Conservation (phyloP, 169 alveolate species). For the Plasmodium chabaudi region DNA sequence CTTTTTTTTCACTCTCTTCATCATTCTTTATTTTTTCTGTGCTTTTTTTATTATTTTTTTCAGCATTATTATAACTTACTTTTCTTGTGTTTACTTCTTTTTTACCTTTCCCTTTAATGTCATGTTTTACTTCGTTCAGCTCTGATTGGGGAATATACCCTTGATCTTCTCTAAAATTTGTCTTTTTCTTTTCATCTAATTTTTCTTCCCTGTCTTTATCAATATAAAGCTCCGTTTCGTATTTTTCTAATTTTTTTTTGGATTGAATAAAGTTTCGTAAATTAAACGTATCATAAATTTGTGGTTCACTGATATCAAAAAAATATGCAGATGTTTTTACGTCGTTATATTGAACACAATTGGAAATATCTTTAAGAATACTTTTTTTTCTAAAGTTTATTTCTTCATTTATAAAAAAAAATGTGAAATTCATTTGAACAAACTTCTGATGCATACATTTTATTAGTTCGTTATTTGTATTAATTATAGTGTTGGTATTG, state of each 20-base stretch:
- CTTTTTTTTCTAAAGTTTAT: constrained; percentile 29
- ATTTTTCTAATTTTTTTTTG: constrained; percentile 36
- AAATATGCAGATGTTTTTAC: constrained; percentile 64
- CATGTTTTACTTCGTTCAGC: neutral
- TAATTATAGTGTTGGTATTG: constrained; percentile 15
- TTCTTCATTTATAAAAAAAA: constrained; percentile 63
- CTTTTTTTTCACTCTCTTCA: neutral
- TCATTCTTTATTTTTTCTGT: neutral
- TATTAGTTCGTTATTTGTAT: constrained; percentile 43
- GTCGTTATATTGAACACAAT: constrained; percentile 17
- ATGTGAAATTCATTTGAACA: constrained; percentile 40
- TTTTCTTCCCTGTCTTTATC: constrained; percentile 14
- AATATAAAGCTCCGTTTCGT: constrained; percentile 14
- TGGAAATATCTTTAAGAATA: constrained; percentile 26
- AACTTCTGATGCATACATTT: constrained; percentile 22
- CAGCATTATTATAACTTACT: neutral
- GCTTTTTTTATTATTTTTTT: neutral
- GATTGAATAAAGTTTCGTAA: constrained; percentile 16
- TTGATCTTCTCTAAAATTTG: neutral
- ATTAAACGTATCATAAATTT: constrained; percentile 30
- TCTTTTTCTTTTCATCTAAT: neutral
- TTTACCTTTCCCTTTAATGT: neutral
- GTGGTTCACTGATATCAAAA: constrained; percentile 41
- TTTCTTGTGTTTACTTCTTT: neutral
- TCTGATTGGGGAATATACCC: neutral